phyloP scores from a whole-genome alignment of 2,329 filamentous ascomycete genomes.

The Aspergillus phoenicis region DNA sequence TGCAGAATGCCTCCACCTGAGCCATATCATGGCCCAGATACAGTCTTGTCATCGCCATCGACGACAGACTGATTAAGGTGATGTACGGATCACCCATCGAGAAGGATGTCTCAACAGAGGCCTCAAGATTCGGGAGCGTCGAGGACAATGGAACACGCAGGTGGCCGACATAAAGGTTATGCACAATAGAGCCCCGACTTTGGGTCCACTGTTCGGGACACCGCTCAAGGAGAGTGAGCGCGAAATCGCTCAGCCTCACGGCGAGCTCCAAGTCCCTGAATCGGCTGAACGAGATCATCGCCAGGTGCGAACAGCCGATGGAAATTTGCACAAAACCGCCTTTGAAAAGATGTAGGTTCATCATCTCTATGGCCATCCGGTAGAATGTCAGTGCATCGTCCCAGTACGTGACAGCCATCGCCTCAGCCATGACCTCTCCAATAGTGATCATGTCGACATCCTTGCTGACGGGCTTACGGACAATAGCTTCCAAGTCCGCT shows the following conservation, averaged over 20 bases:
- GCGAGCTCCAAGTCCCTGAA: slow-evolving; percentile 61
- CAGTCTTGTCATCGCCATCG: slow-evolving; percentile 59
- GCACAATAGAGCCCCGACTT: slow-evolving; percentile 59
- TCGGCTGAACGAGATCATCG: slow-evolving; percentile 58
- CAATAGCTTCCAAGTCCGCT: slow-evolving; percentile 52
- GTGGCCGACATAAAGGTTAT: slow-evolving; percentile 65
- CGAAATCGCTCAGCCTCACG: slow-evolving; percentile 55
- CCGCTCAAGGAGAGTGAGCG: slow-evolving; percentile 54
- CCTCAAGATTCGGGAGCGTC: slow-evolving; percentile 56
- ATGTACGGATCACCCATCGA: slow-evolving; percentile 61
- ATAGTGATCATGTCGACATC: slow-evolving; percentile 48
- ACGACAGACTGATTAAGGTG: slow-evolving; percentile 60
- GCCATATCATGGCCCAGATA: slow-evolving; percentile 60
- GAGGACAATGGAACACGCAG: slow-evolving; percentile 55
- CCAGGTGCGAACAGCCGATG: slow-evolving; percentile 61
- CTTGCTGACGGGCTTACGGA: slow-evolving; percentile 44
- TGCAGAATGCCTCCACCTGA: slow-evolving; percentile 61
- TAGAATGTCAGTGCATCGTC: slow-evolving; percentile 62
- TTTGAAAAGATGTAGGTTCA: slow-evolving; percentile 57
- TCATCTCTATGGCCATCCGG: slow-evolving; percentile 60
- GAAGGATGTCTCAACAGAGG: slow-evolving; percentile 59
- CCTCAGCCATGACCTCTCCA: slow-evolving; percentile 60
- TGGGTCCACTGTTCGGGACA: slow-evolving; percentile 58
- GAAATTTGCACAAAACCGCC: slow-evolving; percentile 61
- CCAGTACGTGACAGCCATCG: slow-evolving; percentile 63